Evolutionary conservation across 345 rosid species (phyloP).

Genomic region (Aegle marmelos): DNA sequence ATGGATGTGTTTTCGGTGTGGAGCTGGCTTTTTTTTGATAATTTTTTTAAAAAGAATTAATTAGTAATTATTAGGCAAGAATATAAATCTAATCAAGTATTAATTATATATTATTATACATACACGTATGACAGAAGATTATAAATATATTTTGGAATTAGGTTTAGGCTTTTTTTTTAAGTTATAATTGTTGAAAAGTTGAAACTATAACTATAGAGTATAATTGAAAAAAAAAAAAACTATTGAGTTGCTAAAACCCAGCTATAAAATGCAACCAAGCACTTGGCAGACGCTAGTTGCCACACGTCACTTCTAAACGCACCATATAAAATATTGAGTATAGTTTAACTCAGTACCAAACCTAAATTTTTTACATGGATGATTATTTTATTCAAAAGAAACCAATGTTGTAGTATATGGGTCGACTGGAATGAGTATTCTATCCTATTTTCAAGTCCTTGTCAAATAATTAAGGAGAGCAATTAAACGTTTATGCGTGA

Average conservation of each 20-base stretch:
- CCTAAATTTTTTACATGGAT: not conserved
- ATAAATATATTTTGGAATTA: fast-evolving
- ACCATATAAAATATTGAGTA: no score
- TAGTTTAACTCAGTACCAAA: no score
- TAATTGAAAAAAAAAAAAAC: fast-evolving
- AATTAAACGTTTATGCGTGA: not conserved
- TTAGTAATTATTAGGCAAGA: fast-evolving
- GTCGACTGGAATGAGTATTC: no score
- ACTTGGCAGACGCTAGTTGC: fast-evolving
- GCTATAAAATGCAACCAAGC: fast-evolving
- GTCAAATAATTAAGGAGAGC: not conserved
- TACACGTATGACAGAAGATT: no score
- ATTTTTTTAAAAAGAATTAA: no score
- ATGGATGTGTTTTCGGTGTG: fast-evolving
- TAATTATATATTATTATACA: fast-evolving
- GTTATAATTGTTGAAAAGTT: fast-evolving
- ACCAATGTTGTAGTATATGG: no score
- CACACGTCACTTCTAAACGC: fast-evolving
- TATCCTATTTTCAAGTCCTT: not conserved
- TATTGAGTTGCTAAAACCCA: no score
- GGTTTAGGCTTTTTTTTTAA: fast-evolving
- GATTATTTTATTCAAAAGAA: no score
- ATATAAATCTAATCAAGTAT: no score
- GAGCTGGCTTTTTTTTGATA: no score
- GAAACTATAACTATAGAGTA: fast-evolving